Percentiles rank a stretch among this genome's conserved stretches.
phyloP scores from a whole-genome alignment of 2,329 filamentous ascomycete species.

The Sphaceloma murrayae region DNA sequence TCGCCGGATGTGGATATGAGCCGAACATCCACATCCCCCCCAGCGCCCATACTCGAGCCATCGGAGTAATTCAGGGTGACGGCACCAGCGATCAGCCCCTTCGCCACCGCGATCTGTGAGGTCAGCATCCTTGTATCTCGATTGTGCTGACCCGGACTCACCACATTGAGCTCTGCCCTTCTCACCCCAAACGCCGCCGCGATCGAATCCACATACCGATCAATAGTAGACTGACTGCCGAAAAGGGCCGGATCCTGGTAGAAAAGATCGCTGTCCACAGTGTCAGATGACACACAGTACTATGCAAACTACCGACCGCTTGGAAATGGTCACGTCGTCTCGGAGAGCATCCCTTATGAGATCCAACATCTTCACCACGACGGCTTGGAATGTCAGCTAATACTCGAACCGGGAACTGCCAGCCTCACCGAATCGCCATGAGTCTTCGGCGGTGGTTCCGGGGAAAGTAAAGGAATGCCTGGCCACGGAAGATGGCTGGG shows the following conservation, averaged over 20 bases:
- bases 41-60: slow-evolving; percentile 33
- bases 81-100: slow-evolving; percentile 58
- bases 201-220: slow-evolving; percentile 64
- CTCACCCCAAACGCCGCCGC: slow-evolving; percentile 58
- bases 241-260: slow-evolving; percentile 70
- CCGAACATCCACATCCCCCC: slow-evolving; percentile 46
- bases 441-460: slow-evolving; percentile 45
- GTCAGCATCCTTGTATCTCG: too few species aligned
- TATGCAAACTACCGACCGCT: slow-evolving; percentile 5
- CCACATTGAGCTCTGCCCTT: slow-evolving; percentile 60
- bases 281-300: neutral
- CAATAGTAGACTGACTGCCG: slow-evolving; percentile 56
- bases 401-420: neutral
- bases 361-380: slow-evolving; percentile 47
- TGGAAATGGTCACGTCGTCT: neutral
- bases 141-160: too few species aligned
- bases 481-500: neutral
- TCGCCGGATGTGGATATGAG: slow-evolving; percentile 49
- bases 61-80: slow-evolving; percentile 41
- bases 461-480: slow-evolving; percentile 36
- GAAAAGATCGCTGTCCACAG: slow-evolving; percentile 59
- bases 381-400: slow-evolving; percentile 33
- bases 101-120: slow-evolving; percentile 63
- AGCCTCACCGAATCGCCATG: slow-evolving; percentile 47
- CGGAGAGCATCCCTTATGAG: slow-evolving; percentile 45